Conservation (phyloP, 768 basidiomycete genomes). For the Rubroboletus satanas region DNA sequence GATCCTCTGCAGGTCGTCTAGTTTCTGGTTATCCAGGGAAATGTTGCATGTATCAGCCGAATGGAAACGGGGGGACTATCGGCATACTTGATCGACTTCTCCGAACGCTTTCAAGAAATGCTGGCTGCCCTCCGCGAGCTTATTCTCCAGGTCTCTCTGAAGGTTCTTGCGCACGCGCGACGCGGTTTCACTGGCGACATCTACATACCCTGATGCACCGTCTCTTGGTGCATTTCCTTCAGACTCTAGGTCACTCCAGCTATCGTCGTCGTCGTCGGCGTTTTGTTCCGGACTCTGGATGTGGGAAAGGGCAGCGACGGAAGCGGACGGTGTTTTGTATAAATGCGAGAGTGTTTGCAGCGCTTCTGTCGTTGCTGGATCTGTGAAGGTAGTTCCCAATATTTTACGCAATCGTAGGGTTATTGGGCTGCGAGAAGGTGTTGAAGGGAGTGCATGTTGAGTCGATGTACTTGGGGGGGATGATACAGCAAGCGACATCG, state of each 20-base stretch:
- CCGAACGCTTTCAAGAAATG: constrained; percentile 82
- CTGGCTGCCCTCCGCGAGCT: constrained; percentile 75
- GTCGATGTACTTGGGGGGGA: background rate
- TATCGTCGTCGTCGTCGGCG: constrained; percentile 34
- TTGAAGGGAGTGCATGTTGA: constrained; percentile 11
- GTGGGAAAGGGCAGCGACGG: constrained; percentile 9
- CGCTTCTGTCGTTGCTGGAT: constrained; percentile 74
- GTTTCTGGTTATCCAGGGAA: constrained; percentile 52
- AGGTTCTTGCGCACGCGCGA: constrained; percentile 74
- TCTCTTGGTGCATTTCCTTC: constrained; percentile 9
- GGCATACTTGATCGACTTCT: constrained; percentile 83
- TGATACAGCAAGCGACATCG: constrained; percentile 11
- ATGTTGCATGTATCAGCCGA: background rate
- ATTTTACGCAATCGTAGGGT: constrained; percentile 90
- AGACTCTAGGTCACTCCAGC: constrained; percentile 23
- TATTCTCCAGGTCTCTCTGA: constrained; percentile 79
- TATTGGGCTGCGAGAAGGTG: constrained; percentile 58
- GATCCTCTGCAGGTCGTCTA: constrained; percentile 74
- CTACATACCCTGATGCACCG: constrained; percentile 17
- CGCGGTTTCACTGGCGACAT: constrained; percentile 58
- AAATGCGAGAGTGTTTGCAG: constrained; percentile 78
- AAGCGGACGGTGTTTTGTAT: constrained; percentile 43
- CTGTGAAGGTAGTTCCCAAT: constrained; percentile 74
- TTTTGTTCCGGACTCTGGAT: constrained; percentile 16
- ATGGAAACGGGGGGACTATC: background rate